These are phyloP conservation scores for Cutaneotrichosporon curvatum DNA, from an alignment of 1,284 basidiomycete species.

Conservation along the genomic window DNA sequence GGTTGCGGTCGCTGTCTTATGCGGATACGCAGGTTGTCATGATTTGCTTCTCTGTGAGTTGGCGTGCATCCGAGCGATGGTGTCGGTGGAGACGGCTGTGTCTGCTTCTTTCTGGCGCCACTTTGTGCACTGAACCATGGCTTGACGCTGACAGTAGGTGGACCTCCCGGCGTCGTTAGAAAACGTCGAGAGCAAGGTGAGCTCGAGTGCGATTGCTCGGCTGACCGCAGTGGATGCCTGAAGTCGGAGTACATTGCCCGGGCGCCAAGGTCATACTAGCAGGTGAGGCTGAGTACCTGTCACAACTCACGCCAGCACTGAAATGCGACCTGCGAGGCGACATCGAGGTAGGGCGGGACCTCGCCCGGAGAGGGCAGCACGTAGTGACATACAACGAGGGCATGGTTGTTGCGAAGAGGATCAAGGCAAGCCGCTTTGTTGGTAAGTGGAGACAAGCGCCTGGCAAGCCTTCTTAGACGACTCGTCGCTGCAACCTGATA, in stretches of 20 bases:
- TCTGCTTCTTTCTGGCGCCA: too few species aligned
- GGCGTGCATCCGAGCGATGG: too few species aligned
- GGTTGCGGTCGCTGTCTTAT: slow-evolving; percentile 81
- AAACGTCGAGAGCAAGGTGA: slow-evolving; percentile 83
- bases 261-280: slow-evolving; percentile 89
- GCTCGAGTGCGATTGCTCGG: neutral
- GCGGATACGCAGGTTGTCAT: slow-evolving; percentile 92
- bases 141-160: slow-evolving; percentile 55
- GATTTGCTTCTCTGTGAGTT: slow-evolving; percentile 80
- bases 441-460: too few species aligned
- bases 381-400: slow-evolving; percentile 86
- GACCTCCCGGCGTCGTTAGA: slow-evolving; percentile 86
- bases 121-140: too few species aligned
- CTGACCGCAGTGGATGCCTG: slow-evolving; percentile 39
- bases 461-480: too few species aligned
- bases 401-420: slow-evolving; percentile 73
- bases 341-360: slow-evolving; percentile 56
- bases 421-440: slow-evolving; percentile 84
- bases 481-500: too few species aligned
- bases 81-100: neutral
- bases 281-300: slow-evolving; percentile 51
- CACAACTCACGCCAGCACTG: slow-evolving; percentile 55
- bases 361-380: slow-evolving; percentile 52
- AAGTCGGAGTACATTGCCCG: slow-evolving; percentile 69
- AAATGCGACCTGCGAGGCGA: slow-evolving; percentile 93